phyloP scores from a whole-genome alignment of 805 yeast species.

The Starmera pachycereana region DNA sequence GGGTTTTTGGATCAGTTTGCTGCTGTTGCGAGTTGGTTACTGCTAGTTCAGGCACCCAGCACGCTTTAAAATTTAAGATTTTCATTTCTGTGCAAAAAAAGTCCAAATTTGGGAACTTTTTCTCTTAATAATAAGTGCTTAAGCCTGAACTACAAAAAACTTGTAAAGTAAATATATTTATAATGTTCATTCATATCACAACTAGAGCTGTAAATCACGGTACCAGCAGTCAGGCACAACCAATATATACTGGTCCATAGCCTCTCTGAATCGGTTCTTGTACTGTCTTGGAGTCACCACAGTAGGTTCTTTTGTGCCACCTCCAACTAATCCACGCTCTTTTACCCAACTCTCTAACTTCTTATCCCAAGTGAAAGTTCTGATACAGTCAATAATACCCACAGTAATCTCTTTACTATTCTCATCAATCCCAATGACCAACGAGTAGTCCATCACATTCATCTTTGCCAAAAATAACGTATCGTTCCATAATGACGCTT shows the following conservation, averaged over 20 bases:
- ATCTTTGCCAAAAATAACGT: slow-evolving; percentile 87
- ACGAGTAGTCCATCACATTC: slow-evolving; percentile 98
- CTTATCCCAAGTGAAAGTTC: slow-evolving; percentile 98
- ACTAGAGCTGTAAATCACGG: slow-evolving; percentile 14
- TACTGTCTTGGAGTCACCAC: slow-evolving; percentile 96
- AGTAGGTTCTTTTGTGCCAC: slow-evolving; percentile 88
- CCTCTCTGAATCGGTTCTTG: slow-evolving; percentile 88
- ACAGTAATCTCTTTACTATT: slow-evolving; percentile 65
- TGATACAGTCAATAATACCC: slow-evolving; percentile 87
- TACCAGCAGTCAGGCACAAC: slow-evolving; percentile 80
- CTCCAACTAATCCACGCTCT: slow-evolving; percentile 82
- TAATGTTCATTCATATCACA: not conserved
- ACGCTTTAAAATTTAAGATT: no score
- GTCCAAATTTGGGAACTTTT: no score
- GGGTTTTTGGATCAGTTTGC: no score
- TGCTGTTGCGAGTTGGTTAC: no score
- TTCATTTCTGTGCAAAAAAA: no score
- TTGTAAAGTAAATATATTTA: no score
- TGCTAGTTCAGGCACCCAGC: no score
- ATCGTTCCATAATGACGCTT: slow-evolving; percentile 92
- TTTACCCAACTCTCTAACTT: slow-evolving; percentile 98
- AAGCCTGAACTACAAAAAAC: no score
- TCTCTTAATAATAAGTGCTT: no score
- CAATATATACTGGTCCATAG: slow-evolving; percentile 90
- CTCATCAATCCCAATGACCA: slow-evolving; percentile 84